phyloP scores from a whole-genome alignment of 306 rosid genomes.

The Oxytropis ochrocephala region DNA sequence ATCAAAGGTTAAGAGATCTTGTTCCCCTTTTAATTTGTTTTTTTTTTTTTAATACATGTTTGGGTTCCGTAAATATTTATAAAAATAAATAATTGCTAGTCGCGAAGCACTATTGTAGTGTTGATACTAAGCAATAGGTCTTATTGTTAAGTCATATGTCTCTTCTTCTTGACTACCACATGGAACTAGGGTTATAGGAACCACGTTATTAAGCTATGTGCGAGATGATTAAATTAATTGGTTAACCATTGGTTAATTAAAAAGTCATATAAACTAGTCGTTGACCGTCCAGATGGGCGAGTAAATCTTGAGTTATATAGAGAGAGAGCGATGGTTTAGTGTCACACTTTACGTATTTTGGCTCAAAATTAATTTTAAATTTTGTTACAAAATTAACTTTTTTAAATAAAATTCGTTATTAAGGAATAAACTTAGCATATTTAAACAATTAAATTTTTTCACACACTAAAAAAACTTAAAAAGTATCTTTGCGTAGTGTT shows the following conservation, averaged over 20 bases:
- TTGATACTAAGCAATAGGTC: conserved; percentile 45
- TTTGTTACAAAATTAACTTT: too few species aligned
- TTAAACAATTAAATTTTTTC: too few species aligned
- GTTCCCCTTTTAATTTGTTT: conserved; percentile 39
- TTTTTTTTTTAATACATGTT: neutral
- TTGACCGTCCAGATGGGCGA: too few species aligned
- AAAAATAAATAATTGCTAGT: conserved; percentile 21
- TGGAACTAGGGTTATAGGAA: conserved; percentile 22
- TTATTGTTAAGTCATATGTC: conserved; percentile 39
- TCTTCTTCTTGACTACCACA: conserved; percentile 38
- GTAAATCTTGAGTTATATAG: too few species aligned
- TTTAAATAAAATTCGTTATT: too few species aligned
- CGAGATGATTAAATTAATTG: neutral
- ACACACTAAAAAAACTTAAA: too few species aligned
- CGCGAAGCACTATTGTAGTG: conserved; percentile 62
- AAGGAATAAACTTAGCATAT: too few species aligned
- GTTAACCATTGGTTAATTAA: neutral
- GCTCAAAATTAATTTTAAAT: too few species aligned
- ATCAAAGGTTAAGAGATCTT: conserved; percentile 54
- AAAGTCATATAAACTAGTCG: too few species aligned
- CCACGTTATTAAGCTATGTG: neutral
- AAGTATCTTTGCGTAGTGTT: too few species aligned
- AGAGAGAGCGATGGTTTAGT: too few species aligned
- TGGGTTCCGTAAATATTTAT: conserved; percentile 39
- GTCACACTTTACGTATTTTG: too few species aligned